These are phyloP conservation scores for Elsinoe batatas DNA, from an alignment of 2,329 filamentous ascomycete species.

Conservation along the genomic window DNA sequence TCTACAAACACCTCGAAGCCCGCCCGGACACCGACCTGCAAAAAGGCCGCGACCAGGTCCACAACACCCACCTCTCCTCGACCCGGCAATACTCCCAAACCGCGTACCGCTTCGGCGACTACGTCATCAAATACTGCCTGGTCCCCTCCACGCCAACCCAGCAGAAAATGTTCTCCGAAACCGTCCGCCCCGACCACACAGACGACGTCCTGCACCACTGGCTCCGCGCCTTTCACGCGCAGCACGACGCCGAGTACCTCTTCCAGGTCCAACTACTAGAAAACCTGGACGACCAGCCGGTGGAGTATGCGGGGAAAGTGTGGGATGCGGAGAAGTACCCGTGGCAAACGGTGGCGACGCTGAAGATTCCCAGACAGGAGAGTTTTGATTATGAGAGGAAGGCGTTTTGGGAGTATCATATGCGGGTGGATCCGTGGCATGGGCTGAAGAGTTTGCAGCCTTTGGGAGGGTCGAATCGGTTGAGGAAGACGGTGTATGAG, in stretches of 20 bases:
- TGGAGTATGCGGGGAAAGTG: conserved; percentile 35
- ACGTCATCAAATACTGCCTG: conserved; percentile 40
- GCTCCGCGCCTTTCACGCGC: conserved; percentile 32
- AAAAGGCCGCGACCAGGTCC: conserved; percentile 31
- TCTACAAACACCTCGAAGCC: conserved; percentile 34
- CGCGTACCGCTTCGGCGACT: conserved; percentile 40
- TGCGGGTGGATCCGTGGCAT: conserved; percentile 35
- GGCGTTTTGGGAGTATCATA: conserved; percentile 37
- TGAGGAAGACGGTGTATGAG: conserved; percentile 32
- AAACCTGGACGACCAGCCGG: conserved; percentile 37
- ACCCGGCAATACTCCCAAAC: conserved; percentile 37
- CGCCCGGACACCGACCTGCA: conserved; percentile 32
- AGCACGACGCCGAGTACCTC: conserved; percentile 33
- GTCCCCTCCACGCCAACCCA: conserved; percentile 35
- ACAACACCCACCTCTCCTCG: conserved; percentile 32
- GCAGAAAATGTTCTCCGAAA: conserved; percentile 32
- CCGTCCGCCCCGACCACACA: conserved; percentile 28
- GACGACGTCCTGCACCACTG: conserved; percentile 32
- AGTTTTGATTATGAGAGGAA: conserved; percentile 32
- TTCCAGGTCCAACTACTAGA: conserved; percentile 41
- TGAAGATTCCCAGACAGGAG: conserved; percentile 34
- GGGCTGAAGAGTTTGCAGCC: conserved; percentile 34
- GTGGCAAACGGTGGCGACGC: conserved; percentile 37
- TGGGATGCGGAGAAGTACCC: conserved; percentile 41
- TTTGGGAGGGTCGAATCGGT: conserved; percentile 31